Conservation (phyloP, 805 yeast species). For the Candida multigemmis region DNA sequence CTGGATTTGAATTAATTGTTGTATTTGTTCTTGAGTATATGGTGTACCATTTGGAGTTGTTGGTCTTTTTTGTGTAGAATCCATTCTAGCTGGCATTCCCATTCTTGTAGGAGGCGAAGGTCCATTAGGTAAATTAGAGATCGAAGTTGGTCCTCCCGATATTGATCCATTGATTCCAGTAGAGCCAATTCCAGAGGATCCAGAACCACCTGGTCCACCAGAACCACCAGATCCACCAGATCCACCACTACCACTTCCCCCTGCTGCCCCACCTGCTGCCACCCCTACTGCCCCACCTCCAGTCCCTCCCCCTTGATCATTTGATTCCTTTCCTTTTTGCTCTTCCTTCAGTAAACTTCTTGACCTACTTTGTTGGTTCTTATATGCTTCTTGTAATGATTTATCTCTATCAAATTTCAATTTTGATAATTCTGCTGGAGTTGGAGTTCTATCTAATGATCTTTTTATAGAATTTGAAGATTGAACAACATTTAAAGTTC, state of each 20-base stretch:
- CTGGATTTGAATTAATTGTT: constrained; percentile 44
- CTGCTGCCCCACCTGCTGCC: no score
- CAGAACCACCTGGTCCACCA: not conserved
- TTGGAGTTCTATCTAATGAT: constrained; percentile 44
- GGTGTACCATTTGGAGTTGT: constrained; percentile 49
- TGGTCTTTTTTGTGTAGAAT: constrained; percentile 16
- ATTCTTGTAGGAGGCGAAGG: not conserved
- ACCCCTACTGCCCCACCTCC: no score
- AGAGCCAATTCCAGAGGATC: no score
- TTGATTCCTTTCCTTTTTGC: no score
- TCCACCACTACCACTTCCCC: not conserved
- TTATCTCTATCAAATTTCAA: constrained; percentile 82
- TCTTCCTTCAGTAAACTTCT: constrained; percentile 33
- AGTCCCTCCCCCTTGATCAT: no score
- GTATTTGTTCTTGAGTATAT: constrained; percentile 53
- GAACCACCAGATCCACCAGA: not conserved
- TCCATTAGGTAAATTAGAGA: not conserved
- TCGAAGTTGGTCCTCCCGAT: not conserved
- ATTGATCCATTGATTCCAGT: not conserved
- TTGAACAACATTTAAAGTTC: no score
- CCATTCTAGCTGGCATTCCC: constrained; percentile 4
- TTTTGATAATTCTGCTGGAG: constrained; percentile 79
- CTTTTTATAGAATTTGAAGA: no score
- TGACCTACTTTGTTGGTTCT: constrained; percentile 36
- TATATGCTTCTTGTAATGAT: constrained; percentile 68